These are phyloP conservation scores for Hammondia hammondi DNA, from an alignment of 169 alveolate genomes.

Conservation along the genomic window DNA sequence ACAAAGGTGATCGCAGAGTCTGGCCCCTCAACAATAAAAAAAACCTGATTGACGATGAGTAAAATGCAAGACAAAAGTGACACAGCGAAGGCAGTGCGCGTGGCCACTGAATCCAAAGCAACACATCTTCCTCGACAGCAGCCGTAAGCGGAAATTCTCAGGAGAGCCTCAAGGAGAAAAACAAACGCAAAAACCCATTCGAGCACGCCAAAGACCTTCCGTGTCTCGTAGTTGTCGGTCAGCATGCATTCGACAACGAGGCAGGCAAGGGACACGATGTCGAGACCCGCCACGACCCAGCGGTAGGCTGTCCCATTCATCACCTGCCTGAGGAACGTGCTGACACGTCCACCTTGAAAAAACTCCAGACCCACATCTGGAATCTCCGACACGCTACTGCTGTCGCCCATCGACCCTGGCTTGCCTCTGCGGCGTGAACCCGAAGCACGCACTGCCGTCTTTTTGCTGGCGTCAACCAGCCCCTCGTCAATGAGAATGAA, in stretches of 20 bases:
- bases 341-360: constrained; percentile 5
- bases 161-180: not conserved
- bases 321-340: constrained; percentile 11
- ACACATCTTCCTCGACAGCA: not conserved
- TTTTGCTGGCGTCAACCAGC: not conserved
- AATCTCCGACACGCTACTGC: not conserved
- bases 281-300: constrained; percentile 44
- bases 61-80: not conserved
- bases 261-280: constrained; percentile 45
- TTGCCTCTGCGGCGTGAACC: not conserved
- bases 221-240: not conserved
- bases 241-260: constrained; percentile 54
- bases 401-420: not conserved
- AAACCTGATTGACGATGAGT: not conserved
- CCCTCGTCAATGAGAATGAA: constrained; percentile 13
- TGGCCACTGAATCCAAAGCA: not conserved
- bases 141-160: not conserved
- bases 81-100: not conserved
- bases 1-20: not conserved
- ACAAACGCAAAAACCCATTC: constrained; percentile 16
- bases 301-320: constrained; percentile 39
- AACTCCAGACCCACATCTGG: not conserved
- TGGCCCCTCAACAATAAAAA: not conserved
- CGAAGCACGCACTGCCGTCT: not conserved
- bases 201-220: not conserved